Conservation (phyloP, 2,329 filamentous ascomycete genomes). For the Aspergillus neoniger region DNA sequence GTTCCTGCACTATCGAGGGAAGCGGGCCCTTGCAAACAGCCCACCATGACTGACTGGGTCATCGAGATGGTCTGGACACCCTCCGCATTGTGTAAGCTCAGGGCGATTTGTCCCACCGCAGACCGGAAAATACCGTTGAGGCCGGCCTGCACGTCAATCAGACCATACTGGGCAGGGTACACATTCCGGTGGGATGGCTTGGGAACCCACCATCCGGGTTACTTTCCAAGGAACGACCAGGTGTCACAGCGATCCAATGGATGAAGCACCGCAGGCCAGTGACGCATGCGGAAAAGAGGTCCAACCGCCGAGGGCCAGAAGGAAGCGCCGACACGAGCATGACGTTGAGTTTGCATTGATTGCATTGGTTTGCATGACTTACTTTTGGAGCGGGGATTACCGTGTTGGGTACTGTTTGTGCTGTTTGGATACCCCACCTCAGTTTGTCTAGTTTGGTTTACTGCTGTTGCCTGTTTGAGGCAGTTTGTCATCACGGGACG, state of each 20-base stretch:
- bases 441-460: constrained; percentile 4
- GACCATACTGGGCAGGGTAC: neutral
- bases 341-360: constrained; percentile 21
- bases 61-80: neutral
- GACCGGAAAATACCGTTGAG: neutral
- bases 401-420: constrained; percentile 15
- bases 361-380: constrained; percentile 1
- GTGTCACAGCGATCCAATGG: neutral
- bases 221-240: neutral
- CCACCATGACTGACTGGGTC: neutral
- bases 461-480: constrained; percentile 8
- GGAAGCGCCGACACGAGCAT: constrained; percentile 3
- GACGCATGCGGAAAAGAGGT: constrained; percentile 5
- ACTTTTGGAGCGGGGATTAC: constrained; percentile 11
- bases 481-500: neutral
- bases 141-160: neutral
- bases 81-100: neutral
- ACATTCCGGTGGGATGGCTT: constrained; percentile 6
- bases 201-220: neutral
- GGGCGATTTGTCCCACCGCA: neutral
- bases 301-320: constrained; percentile 7
- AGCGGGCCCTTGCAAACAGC: neutral
- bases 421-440: constrained; percentile 15
- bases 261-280: neutral
- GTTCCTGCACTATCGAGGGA: neutral